A percentile compares a stretch with the other conserved stretches of the same genome.
phyloP scores from a whole-genome alignment of 805 yeast species.

The Starmerella bombi region DNA sequence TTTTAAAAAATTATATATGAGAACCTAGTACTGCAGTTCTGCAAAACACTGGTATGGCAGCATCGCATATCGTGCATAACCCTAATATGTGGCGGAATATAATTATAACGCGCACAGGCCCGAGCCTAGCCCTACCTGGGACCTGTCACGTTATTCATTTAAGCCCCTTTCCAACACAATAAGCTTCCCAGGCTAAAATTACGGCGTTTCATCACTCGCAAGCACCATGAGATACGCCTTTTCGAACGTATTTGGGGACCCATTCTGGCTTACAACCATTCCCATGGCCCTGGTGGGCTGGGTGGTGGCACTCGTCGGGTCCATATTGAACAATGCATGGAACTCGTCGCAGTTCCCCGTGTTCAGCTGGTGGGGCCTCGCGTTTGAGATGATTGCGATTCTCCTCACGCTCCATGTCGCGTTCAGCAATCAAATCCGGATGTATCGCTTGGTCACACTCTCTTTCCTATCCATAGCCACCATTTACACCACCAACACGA shows the following conservation, averaged over 20 bases:
- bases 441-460: constrained; percentile 44
- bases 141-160: too few relatives aligned
- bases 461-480: constrained; percentile 57
- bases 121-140: too few relatives aligned
- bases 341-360: constrained; percentile 45
- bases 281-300: constrained; percentile 65
- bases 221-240: constrained; percentile 16
- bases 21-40: too few relatives aligned
- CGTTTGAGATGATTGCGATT: constrained; percentile 56
- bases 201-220: too few relatives aligned
- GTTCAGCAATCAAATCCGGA: constrained; percentile 48
- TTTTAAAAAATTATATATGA: too few relatives aligned
- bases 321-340: constrained; percentile 40
- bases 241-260: constrained; percentile 55
- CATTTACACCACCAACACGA: constrained; percentile 71
- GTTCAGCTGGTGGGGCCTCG: constrained; percentile 95
- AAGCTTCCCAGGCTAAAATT: too few relatives aligned
- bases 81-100: too few relatives aligned
- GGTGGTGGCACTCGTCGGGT: constrained; percentile 81
- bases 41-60: too few relatives aligned
- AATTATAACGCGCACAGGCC: too few relatives aligned
- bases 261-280: constrained; percentile 74
- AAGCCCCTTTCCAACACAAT: too few relatives aligned
- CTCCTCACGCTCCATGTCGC: constrained; percentile 41
- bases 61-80: too few relatives aligned